Evolutionary conservation across 352 stramenopile genomes (phyloP).

Genomic region (Pythium grandisporangium): DNA sequence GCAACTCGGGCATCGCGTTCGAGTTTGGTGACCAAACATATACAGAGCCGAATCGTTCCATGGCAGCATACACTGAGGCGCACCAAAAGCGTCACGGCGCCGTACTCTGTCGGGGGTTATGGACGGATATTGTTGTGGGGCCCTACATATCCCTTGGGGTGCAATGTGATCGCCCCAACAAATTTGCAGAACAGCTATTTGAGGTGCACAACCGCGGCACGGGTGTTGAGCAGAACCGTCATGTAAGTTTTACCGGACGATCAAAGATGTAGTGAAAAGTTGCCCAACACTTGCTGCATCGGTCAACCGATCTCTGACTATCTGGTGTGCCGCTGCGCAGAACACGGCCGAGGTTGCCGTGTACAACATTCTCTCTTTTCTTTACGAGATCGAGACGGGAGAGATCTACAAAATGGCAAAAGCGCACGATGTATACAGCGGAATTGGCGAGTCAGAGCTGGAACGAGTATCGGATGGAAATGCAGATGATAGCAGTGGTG

Average conservation of each 20-base stretch:
- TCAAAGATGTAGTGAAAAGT: too few species aligned
- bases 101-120: slow-evolving; percentile 79
- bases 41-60: slow-evolving; percentile 83
- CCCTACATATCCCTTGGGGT: slow-evolving; percentile 90
- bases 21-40: slow-evolving; percentile 94
- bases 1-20: slow-evolving; percentile 89
- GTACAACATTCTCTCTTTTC: slow-evolving; percentile 87
- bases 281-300: too few species aligned
- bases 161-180: slow-evolving; percentile 57
- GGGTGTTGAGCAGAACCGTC: slow-evolving; percentile 90
- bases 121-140: slow-evolving; percentile 87
- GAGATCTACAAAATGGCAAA: slow-evolving; percentile 85
- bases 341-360: slow-evolving; percentile 89
- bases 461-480: too few species aligned
- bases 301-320: not conserved
- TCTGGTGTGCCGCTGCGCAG: slow-evolving; percentile 17
- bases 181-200: slow-evolving; percentile 85
- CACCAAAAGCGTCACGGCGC: slow-evolving; percentile 69
- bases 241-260: slow-evolving; percentile 44
- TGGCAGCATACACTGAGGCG: slow-evolving; percentile 83
- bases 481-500: too few species aligned
- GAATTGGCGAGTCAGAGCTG: slow-evolving; percentile 50
- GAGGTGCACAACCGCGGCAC: slow-evolving; percentile 90
- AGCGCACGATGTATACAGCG: slow-evolving; percentile 81
- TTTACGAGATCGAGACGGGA: slow-evolving; percentile 88